Conservation (phyloP, 306 rosid species). For the Cucurbita maxima region DNA sequence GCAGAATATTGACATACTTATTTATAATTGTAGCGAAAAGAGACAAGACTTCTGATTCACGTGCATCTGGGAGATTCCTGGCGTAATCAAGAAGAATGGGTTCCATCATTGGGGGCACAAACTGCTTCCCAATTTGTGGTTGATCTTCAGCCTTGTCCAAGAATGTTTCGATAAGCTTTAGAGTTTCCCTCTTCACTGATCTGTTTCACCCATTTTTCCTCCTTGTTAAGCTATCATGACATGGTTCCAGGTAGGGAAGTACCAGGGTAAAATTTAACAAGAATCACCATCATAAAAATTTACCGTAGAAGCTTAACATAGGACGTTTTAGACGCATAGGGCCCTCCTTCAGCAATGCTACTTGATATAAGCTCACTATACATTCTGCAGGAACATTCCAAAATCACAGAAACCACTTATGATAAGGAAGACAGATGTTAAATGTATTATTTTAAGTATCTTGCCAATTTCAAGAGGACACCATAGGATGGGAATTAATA, state of each 20-base stretch:
- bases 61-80: slow-evolving; percentile 94
- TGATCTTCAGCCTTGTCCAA: slow-evolving; percentile 99
- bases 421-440: not conserved
- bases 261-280: not conserved
- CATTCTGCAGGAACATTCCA: slow-evolving; percentile 50
- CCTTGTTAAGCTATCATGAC: not conserved
- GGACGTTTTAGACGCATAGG: slow-evolving; percentile 74
- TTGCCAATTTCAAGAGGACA: not conserved
- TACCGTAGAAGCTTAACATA: slow-evolving; percentile 87
- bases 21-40: slow-evolving; percentile 93
- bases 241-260: not conserved
- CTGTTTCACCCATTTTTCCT: slow-evolving; percentile 26
- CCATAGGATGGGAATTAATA: not conserved
- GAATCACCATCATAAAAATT: slow-evolving; percentile 3
- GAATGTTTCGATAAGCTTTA: slow-evolving; percentile 87
- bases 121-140: slow-evolving; percentile 86
- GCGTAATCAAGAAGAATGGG: slow-evolving; percentile 94
- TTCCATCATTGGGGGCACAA: slow-evolving; percentile 99
- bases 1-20: slow-evolving; percentile 39
- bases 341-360: slow-evolving; percentile 87
- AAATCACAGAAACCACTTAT: not conserved
- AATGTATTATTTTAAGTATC: not conserved
- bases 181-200: slow-evolving; percentile 93
- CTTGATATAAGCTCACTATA: slow-evolving; percentile 95
- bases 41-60: slow-evolving; percentile 94